Evolutionary conservation across 345 rosid species (phyloP).

Genomic region (Xanthoceras sorbifolium): DNA sequence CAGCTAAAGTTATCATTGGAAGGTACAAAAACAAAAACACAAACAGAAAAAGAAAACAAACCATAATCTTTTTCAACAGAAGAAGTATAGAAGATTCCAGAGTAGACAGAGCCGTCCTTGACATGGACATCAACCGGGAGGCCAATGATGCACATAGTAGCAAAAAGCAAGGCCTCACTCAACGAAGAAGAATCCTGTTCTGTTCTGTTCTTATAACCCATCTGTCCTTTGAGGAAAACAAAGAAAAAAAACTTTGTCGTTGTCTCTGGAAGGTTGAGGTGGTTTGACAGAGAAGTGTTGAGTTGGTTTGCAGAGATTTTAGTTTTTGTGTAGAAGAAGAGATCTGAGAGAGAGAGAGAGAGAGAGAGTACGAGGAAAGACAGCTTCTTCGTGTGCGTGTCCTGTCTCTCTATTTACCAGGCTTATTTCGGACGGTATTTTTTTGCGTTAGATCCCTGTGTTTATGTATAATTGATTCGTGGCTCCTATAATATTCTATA

Average conservation of each 20-base stretch:
- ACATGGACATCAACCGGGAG: constrained; percentile 78
- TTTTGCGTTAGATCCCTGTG: neutral
- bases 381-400: neutral
- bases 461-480: neutral
- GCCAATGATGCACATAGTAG: constrained; percentile 74
- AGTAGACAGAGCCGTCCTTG: constrained; percentile 76
- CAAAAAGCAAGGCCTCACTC: constrained; percentile 61
- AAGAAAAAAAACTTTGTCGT: neutral
- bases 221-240: no score
- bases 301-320: neutral
- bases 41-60: constrained; percentile 19
- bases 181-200: constrained; percentile 40
- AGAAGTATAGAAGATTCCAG: constrained; percentile 81
- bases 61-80: constrained; percentile 66
- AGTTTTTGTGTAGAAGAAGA: neutral
- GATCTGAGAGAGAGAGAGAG: neutral
- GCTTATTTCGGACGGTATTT: neutral
- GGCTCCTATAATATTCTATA: no score
- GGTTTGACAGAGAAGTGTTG: neutral
- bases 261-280: neutral
- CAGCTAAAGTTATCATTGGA: neutral
- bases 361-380: neutral
- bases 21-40: neutral
- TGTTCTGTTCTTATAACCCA: constrained; percentile 51
- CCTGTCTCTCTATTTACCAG: neutral